phyloP scores from a whole-genome alignment of 73 alveolate species.

The Paramecium primaurelia region DNA sequence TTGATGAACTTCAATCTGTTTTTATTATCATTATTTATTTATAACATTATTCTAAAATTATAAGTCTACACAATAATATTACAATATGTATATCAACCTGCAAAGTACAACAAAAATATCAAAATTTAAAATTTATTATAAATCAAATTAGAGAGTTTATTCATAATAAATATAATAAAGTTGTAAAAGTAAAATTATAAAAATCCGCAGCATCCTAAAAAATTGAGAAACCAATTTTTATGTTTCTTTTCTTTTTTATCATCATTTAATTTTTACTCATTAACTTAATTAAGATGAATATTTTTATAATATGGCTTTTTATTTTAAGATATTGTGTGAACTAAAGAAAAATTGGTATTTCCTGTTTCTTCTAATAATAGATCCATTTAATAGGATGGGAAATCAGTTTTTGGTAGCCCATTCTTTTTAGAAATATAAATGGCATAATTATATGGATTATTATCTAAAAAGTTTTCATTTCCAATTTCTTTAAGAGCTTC shows the following conservation, averaged over 20 bases:
- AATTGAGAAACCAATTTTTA: neutral
- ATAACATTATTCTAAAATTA: too few species aligned
- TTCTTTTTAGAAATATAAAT: conserved; percentile 7
- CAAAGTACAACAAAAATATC: too few species aligned
- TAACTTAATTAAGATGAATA: neutral
- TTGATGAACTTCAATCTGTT: too few species aligned
- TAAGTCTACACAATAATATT: too few species aligned
- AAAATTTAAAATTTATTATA: neutral
- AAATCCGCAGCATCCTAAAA: neutral
- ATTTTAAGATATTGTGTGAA: neutral
- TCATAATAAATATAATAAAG: neutral
- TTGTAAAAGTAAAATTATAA: neutral
- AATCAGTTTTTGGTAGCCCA: neutral
- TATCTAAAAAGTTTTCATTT: neutral
- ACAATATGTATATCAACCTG: too few species aligned
- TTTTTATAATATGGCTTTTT: neutral
- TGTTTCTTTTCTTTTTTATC: neutral
- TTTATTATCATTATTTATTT: too few species aligned
- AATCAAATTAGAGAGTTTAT: neutral
- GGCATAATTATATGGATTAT: neutral
- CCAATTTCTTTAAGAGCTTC: neutral
- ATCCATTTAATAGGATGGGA: neutral
- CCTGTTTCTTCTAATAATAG: neutral
- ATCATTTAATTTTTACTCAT: neutral
- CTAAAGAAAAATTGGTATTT: neutral